Evolutionary conservation across 495 filamentous ascomycete genomes (phyloP).

Genomic region (Cairneyella variabilis): DNA sequence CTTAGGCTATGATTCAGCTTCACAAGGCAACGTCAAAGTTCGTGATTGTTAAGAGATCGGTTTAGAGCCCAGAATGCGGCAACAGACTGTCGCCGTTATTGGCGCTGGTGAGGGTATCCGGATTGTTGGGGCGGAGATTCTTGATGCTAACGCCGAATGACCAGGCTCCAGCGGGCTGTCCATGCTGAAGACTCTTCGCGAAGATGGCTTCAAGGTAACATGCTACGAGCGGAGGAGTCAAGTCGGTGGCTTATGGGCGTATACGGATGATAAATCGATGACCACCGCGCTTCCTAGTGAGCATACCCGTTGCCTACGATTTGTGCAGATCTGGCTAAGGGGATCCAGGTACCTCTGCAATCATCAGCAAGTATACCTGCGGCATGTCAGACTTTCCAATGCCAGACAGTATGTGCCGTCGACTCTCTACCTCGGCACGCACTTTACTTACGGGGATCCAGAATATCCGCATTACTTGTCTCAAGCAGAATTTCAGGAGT

Average conservation of each 20-base stretch:
- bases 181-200: slow-evolving; percentile 34
- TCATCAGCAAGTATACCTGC: slow-evolving; percentile 34
- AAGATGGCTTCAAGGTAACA: slow-evolving; percentile 35
- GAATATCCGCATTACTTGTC: slow-evolving; percentile 27
- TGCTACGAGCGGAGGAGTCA: slow-evolving; percentile 31
- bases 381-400: slow-evolving; percentile 35
- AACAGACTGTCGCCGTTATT: slow-evolving; percentile 28
- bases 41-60: not conserved
- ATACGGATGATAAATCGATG: slow-evolving; percentile 28
- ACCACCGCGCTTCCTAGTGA: slow-evolving; percentile 29
- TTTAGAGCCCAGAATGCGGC: slow-evolving; percentile 12
- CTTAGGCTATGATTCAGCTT: not conserved
- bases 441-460: slow-evolving; percentile 7
- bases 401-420: slow-evolving; percentile 29
- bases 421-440: not conserved
- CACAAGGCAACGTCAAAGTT: not conserved
- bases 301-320: not conserved
- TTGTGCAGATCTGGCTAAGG: slow-evolving; percentile 8
- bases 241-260: slow-evolving; percentile 38
- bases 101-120: slow-evolving; percentile 28
- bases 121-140: not conserved
- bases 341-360: slow-evolving; percentile 25
- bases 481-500: slow-evolving; percentile 28
- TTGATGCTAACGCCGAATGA: slow-evolving; percentile 4
- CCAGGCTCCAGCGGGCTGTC: slow-evolving; percentile 31